These are phyloP conservation scores for Phytophthora europaea DNA, from an alignment of 352 stramenopile species.

Conservation along the genomic window DNA sequence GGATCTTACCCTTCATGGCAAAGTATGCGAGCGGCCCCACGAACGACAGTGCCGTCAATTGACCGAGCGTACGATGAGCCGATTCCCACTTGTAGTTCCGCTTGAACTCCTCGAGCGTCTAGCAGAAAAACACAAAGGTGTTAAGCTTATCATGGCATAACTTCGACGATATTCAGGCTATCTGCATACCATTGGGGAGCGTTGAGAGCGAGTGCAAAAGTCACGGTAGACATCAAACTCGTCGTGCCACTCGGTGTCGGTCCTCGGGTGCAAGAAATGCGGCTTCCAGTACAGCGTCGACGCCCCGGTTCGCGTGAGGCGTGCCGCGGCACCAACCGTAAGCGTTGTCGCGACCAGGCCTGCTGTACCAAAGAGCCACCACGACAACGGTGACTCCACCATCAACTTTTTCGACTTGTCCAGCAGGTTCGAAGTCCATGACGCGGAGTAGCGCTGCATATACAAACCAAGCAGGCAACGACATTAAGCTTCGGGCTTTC, in stretches of 20 bases:
- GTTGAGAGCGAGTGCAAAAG: conserved; percentile 96
- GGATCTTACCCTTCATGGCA: conserved; percentile 76
- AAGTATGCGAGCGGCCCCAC: conserved; percentile 93
- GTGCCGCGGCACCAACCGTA: conserved; percentile 95
- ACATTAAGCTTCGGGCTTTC: neutral
- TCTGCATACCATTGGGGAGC: conserved; percentile 64
- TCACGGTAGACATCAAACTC: conserved; percentile 97
- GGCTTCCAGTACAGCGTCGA: conserved; percentile 97
- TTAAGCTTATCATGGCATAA: neutral
- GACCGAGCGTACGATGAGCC: conserved; percentile 94
- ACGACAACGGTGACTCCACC: conserved; percentile 67
- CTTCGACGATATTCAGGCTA: neutral
- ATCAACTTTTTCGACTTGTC: conserved; percentile 50
- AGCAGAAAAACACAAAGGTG: conserved; percentile 2
- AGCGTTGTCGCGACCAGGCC: conserved; percentile 95
- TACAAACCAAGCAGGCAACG: neutral
- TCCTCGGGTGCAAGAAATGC: conserved; percentile 82
- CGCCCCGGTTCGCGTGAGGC: conserved; percentile 95
- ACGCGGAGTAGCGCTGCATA: conserved; percentile 37
- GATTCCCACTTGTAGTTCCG: conserved; percentile 95
- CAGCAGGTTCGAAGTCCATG: conserved; percentile 38
- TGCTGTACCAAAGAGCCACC: conserved; percentile 95
- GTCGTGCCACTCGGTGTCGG: conserved; percentile 89
- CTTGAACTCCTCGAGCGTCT: conserved; percentile 97
- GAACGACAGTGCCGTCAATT: conserved; percentile 93